Conservation (phyloP, 257 asterid species). For the Solanum habrochaites region DNA sequence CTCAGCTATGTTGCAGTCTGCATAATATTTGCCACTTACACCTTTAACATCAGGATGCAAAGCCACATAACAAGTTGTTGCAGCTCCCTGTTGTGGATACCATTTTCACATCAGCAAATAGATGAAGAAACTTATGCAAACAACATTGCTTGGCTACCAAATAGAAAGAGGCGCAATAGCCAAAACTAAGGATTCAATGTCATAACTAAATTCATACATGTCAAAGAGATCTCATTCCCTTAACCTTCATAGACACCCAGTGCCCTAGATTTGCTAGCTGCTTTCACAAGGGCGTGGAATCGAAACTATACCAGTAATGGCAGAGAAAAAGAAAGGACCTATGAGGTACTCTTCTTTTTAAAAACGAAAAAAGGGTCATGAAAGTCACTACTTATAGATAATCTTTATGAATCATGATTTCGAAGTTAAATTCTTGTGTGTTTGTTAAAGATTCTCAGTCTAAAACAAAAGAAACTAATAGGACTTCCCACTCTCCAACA, state of each 20-base stretch:
- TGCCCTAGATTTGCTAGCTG: background rate
- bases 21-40: constrained; percentile 22
- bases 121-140: background rate
- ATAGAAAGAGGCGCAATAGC: background rate
- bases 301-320: background rate
- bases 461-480: background rate
- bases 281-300: background rate
- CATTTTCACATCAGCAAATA: background rate
- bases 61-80: constrained; percentile 30
- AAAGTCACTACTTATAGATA: background rate
- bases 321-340: background rate
- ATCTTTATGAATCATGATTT: background rate
- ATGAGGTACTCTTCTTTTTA: background rate
- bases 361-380: background rate
- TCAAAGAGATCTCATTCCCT: background rate
- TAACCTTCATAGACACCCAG: background rate
- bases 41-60: constrained; percentile 26
- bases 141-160: background rate
- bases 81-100: constrained; percentile 18
- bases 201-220: background rate
- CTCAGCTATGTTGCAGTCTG: constrained; percentile 18
- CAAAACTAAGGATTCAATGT: background rate
- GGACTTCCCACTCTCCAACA: background rate
- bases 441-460: background rate
- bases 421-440: background rate